These are phyloP conservation scores for Fonsecaea nubica DNA, from an alignment of 2,329 filamentous ascomycete genomes.

Conservation along the genomic window DNA sequence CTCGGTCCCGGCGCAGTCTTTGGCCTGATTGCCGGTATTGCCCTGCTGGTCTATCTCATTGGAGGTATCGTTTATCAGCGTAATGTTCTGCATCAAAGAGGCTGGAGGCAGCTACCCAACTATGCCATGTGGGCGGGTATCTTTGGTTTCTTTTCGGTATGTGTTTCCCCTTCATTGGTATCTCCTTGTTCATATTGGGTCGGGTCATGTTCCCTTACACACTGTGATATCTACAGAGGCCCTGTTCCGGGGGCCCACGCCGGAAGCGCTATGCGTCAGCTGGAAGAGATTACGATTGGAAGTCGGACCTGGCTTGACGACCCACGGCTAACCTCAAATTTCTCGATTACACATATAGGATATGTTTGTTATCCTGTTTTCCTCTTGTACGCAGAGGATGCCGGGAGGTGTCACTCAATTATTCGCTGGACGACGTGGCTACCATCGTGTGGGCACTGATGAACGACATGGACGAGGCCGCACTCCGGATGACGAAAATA, in stretches of 20 bases:
- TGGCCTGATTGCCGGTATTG: slow-evolving; percentile 78
- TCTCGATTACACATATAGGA: slow-evolving; percentile 46
- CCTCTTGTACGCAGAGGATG: slow-evolving; percentile 51
- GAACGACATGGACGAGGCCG: slow-evolving; percentile 48
- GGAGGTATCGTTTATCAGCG: slow-evolving; percentile 96
- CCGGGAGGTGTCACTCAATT: slow-evolving; percentile 43
- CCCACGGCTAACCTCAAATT: slow-evolving; percentile 21
- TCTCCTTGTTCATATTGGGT: neutral
- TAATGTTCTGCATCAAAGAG: slow-evolving; percentile 89
- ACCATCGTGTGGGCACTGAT: slow-evolving; percentile 44
- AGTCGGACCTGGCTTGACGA: slow-evolving; percentile 28
- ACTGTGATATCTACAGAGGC: slow-evolving; percentile 30
- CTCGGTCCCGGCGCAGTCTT: slow-evolving; percentile 79
- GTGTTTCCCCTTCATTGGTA: slow-evolving; percentile 17
- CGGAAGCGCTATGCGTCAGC: slow-evolving; percentile 21
- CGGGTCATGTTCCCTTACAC: slow-evolving; percentile 33
- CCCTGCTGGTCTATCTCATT: slow-evolving; percentile 84
- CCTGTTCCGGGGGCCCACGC: slow-evolving; percentile 22
- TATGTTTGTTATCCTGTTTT: slow-evolving; percentile 55
- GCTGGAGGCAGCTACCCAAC: slow-evolving; percentile 95
- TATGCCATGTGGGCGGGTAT: slow-evolving; percentile 91
- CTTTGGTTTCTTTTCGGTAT: slow-evolving; percentile 80
- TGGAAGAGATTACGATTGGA: slow-evolving; percentile 27
- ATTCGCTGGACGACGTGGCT: slow-evolving; percentile 44
- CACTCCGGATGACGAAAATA: slow-evolving; percentile 81